Evolutionary conservation across 73 alveolate genomes (phyloP).

Genomic region (Effrenium voratum): DNA sequence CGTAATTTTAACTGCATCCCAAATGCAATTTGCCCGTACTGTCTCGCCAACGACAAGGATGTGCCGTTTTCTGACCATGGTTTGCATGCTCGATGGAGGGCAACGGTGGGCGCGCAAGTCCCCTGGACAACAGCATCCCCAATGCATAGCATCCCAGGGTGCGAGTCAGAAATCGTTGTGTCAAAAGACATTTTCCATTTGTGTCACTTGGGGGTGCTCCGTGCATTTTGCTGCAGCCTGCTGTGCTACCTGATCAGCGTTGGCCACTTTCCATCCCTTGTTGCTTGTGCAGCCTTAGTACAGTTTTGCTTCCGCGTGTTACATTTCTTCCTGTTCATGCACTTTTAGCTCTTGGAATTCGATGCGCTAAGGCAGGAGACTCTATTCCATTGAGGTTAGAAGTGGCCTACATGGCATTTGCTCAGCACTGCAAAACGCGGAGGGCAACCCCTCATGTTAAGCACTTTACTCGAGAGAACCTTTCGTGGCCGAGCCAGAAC

Average conservation of each 20-base stretch:
- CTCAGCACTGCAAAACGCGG: background rate
- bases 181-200: conserved; percentile 27
- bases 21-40: conserved; percentile 5
- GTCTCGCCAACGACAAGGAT: background rate
- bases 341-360: background rate
- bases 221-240: background rate
- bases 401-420: background rate
- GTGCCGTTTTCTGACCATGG: background rate
- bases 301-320: background rate
- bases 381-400: background rate
- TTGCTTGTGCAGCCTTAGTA: background rate
- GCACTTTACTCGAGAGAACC: background rate
- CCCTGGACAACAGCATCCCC: conserved; percentile 6
- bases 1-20: background rate
- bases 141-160: background rate
- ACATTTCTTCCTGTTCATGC: background rate
- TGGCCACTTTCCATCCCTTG: background rate
- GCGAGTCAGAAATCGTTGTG: background rate
- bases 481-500: background rate
- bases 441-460: background rate
- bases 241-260: background rate
- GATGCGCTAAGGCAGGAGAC: background rate
- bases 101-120: background rate
- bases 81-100: background rate
- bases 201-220: background rate